phyloP scores from a whole-genome alignment of 2,329 filamentous ascomycete species.

The Aotearoamyces nothofagi region DNA sequence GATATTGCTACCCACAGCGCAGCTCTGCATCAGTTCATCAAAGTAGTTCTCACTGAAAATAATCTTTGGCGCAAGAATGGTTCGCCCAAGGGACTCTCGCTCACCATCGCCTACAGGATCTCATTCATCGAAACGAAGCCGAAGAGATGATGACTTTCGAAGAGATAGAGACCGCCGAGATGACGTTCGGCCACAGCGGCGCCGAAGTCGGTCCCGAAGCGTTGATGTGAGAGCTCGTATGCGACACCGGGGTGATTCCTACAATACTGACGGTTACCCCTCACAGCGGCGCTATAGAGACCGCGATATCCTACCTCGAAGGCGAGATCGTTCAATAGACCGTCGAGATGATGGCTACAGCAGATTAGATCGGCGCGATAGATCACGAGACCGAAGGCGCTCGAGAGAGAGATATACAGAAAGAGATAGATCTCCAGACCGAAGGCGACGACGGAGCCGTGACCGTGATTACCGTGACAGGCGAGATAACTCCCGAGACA shows the following conservation, averaged over 20 bases:
- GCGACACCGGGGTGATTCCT: constrained; percentile 6
- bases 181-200: constrained; percentile 30
- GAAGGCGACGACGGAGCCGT: constrained; percentile 44
- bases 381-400: constrained; percentile 47
- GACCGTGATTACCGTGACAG: constrained; percentile 54
- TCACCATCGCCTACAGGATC: constrained; percentile 92
- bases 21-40: constrained; percentile 9
- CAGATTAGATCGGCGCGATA: constrained; percentile 44
- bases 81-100: constrained; percentile 50
- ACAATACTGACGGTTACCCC: constrained; percentile 24
- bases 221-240: constrained; percentile 35
- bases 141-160: constrained; percentile 32
- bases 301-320: constrained; percentile 38
- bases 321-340: constrained; percentile 56
- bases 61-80: constrained; percentile 31
- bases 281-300: constrained; percentile 44
- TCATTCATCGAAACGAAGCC: constrained; percentile 44
- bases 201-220: constrained; percentile 46
- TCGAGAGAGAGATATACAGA: constrained; percentile 38
- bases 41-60: constrained; percentile 27
- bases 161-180: constrained; percentile 34
- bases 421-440: constrained; percentile 41
- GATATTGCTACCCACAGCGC: constrained; percentile 1
- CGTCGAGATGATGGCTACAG: constrained; percentile 51
- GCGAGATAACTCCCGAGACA: constrained; percentile 61